Evolutionary conservation across 2,329 filamentous ascomycete species (phyloP).

Genomic region (Fusarium sp.): DNA sequence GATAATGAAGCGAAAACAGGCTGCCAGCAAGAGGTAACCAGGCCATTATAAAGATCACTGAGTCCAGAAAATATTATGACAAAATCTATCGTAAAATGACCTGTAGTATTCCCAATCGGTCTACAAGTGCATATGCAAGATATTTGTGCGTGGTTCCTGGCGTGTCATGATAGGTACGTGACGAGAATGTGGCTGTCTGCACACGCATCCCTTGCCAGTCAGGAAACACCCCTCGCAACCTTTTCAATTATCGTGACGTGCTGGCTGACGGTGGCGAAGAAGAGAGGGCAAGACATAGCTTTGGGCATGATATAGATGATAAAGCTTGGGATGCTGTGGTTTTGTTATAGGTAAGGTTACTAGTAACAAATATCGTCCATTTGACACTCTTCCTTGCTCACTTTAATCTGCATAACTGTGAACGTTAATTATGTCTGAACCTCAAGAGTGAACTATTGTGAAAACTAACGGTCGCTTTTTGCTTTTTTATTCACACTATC

Average conservation of each 20-base stretch:
- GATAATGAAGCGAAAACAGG: background rate
- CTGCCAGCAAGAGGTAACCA: background rate
- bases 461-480: background rate
- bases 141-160: background rate
- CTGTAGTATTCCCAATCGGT: background rate
- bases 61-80: background rate
- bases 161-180: background rate
- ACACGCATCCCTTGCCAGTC: background rate
- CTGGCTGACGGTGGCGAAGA: background rate
- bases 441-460: background rate
- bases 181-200: background rate
- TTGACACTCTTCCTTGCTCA: no score
- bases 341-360: no score
- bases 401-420: no score
- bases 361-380: no score
- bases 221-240: background rate
- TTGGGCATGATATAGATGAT: background rate
- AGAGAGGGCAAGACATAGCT: background rate
- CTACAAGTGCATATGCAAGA: background rate
- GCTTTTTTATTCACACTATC: background rate
- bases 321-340: background rate
- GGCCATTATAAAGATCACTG: background rate
- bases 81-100: background rate
- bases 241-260: background rate
- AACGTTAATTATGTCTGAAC: background rate